Conservation (phyloP, 2,329 filamentous ascomycete genomes). For the Penicillium sp. region DNA sequence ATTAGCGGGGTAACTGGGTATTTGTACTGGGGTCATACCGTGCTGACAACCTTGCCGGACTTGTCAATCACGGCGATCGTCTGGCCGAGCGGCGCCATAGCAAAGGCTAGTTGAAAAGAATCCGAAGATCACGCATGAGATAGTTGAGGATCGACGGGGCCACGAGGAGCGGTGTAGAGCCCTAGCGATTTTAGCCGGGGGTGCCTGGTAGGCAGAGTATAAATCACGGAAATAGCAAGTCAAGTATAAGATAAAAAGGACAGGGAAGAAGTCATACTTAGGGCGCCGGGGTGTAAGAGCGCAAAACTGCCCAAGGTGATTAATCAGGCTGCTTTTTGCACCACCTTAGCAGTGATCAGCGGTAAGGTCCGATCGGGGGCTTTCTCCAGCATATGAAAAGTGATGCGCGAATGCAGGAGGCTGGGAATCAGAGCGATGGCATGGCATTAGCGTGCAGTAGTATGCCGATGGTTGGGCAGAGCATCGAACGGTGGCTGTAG, state of each 20-base stretch:
- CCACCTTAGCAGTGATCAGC: slow-evolving; percentile 8
- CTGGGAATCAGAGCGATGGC: slow-evolving; percentile 7
- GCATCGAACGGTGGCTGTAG: slow-evolving; percentile 15
- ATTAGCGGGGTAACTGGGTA: slow-evolving; percentile 11
- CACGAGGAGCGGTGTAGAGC: slow-evolving; percentile 14
- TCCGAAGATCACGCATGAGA: slow-evolving; percentile 17
- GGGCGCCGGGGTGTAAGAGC: background rate
- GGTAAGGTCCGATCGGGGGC: slow-evolving; percentile 13
- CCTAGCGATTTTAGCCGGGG: background rate
- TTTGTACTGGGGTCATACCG: slow-evolving; percentile 48
- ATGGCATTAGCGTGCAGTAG: slow-evolving; percentile 18
- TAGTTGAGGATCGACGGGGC: slow-evolving; percentile 6
- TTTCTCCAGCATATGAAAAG: slow-evolving; percentile 1
- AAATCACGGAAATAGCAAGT: background rate
- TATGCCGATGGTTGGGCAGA: slow-evolving; percentile 19
- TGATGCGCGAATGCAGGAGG: slow-evolving; percentile 15
- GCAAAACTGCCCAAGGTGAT: slow-evolving; percentile 11
- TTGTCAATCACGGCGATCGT: slow-evolving; percentile 87
- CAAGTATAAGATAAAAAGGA: slow-evolving; percentile 1
- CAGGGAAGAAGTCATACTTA: background rate
- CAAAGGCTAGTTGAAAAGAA: slow-evolving; percentile 13
- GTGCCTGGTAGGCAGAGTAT: slow-evolving; percentile 6
- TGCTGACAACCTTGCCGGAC: slow-evolving; percentile 86
- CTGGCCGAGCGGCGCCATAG: slow-evolving; percentile 48
- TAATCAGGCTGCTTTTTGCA: slow-evolving; percentile 3